Evolutionary conservation across 2,329 filamentous ascomycete species (phyloP).

Genomic region (Phoma sp.): DNA sequence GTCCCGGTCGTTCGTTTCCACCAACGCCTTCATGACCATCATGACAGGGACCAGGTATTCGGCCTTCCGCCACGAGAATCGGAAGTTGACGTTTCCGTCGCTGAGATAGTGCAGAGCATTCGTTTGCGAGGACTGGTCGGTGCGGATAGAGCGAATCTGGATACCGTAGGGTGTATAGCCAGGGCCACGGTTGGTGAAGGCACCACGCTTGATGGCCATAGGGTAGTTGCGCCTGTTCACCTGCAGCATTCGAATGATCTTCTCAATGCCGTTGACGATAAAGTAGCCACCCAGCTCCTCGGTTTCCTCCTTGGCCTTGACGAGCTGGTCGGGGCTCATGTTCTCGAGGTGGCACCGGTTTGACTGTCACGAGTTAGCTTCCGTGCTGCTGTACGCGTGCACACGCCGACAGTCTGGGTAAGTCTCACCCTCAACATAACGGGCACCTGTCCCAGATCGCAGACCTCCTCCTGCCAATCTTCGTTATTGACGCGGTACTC

Average conservation of each 20-base stretch:
- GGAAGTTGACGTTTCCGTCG: constrained; percentile 94
- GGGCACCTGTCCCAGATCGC: constrained; percentile 87
- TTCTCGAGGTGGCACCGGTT: constrained; percentile 90
- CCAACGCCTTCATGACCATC: constrained; percentile 94
- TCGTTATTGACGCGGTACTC: constrained; percentile 88
- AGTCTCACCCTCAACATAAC: constrained; percentile 84
- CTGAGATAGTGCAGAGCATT: constrained; percentile 95
- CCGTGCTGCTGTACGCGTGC: constrained; percentile 20
- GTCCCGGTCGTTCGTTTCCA: constrained; percentile 95
- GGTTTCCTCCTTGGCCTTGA: constrained; percentile 88
- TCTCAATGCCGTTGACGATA: constrained; percentile 96
- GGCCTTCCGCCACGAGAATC: constrained; percentile 97
- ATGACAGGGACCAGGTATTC: constrained; percentile 95
- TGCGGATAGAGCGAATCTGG: constrained; percentile 87
- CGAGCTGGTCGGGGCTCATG: constrained; percentile 80
- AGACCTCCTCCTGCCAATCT: constrained; percentile 78
- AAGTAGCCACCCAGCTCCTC: constrained; percentile 98
- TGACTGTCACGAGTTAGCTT: constrained; percentile 62
- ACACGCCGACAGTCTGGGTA: constrained; percentile 10
- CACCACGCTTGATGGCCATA: constrained; percentile 89
- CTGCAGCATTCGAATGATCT: constrained; percentile 90
- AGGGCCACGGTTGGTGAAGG: constrained; percentile 84
- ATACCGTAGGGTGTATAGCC: constrained; percentile 91
- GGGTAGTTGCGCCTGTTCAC: constrained; percentile 92
- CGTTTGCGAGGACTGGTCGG: constrained; percentile 97